Percentiles rank a stretch among this genome's conserved stretches.
Conservation (phyloP, 2,329 filamentous ascomycete genomes). For the Fusarium sp. region DNA sequence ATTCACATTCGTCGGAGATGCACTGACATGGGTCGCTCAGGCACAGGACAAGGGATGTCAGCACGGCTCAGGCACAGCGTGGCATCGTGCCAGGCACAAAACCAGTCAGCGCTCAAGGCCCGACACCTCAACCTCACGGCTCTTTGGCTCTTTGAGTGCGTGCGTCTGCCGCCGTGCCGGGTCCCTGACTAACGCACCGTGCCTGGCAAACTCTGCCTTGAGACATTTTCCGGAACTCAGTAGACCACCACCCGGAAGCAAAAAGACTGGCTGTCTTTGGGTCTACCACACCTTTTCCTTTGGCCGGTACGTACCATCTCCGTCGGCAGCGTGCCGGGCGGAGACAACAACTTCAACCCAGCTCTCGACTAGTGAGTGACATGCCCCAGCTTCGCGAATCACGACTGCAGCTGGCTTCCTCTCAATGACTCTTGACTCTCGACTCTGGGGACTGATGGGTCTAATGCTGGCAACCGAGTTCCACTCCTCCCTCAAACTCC, state of each 20-base stretch:
- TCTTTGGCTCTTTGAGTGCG: conserved; percentile 42
- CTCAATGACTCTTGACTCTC: conserved; percentile 24
- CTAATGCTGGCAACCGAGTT: conserved; percentile 16
- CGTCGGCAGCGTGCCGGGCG: conserved; percentile 43
- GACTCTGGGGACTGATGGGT: conserved; percentile 30
- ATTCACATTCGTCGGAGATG: not conserved
- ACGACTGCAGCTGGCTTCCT: conserved; percentile 32
- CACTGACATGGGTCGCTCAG: conserved; percentile 32
- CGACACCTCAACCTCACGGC: conserved; percentile 28
- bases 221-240: conserved; percentile 45
- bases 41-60: conserved; percentile 32
- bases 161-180: conserved; percentile 43
- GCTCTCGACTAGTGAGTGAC: conserved; percentile 35
- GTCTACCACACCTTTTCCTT: conserved; percentile 25
- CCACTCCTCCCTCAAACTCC: conserved; percentile 26
- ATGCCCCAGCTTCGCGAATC: conserved; percentile 41
- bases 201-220: conserved; percentile 37
- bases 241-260: conserved; percentile 6
- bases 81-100: conserved; percentile 37
- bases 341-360: conserved; percentile 18
- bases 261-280: conserved; percentile 29
- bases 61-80: conserved; percentile 34
- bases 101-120: conserved; percentile 34
- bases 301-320: conserved; percentile 13
- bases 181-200: conserved; percentile 50